Evolutionary conservation across 2,329 filamentous ascomycete species (phyloP), one percentile per base, ranked within the genome.

Genomic region (Decorospora gaudefroyi): DNA sequence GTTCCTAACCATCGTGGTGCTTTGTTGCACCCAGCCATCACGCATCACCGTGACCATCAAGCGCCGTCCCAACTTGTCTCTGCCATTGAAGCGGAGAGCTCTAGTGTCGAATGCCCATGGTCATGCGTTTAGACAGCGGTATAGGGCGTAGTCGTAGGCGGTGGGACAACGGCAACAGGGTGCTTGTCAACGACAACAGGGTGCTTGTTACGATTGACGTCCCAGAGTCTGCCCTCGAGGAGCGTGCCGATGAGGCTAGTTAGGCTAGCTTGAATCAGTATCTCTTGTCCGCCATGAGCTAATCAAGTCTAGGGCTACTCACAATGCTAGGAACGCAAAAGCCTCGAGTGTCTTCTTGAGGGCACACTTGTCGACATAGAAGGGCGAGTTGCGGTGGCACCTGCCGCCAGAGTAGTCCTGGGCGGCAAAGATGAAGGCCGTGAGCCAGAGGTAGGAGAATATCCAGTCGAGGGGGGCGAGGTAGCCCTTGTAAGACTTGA

Each of bases 291-390:
- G 18, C 4, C 10, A 18, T 36, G 15, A n/a, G 3, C 6, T 7
- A 30, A 9, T 4, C 18, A 26, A 25, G 1, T 15, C 9, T 32
- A 19, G 9, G 16, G 4, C 17, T 0, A 49, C 53, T 50, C 41
- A 61, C 53, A 62, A 62, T 22, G 58, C 56, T n/a, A 62, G 28
- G 15, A 62, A 62, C 9, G 54, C 41, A 49, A 60, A 62, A 0
- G 58, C 52, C 41, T 58, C 52, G 2, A 60, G 22, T 9, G 56
- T 59, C 28, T 47, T 41, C 52, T 59, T 62, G 32, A 60, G 15
- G 1, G 8, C n/a, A n/a, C 51, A 52, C 27, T 55, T 51, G 25
- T 45, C 42, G 4, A 52, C 48, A 8, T 40, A 40, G 1, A 26
- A 12, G 1, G 54, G 51, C 3, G 55, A 57, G 16, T 50, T 49